A percentile compares a stretch with the other conserved stretches of the same genome.
Evolutionary conservation across 2,329 filamentous ascomycete genomes (phyloP).

Genomic region (Neofusicoccum ribis): DNA sequence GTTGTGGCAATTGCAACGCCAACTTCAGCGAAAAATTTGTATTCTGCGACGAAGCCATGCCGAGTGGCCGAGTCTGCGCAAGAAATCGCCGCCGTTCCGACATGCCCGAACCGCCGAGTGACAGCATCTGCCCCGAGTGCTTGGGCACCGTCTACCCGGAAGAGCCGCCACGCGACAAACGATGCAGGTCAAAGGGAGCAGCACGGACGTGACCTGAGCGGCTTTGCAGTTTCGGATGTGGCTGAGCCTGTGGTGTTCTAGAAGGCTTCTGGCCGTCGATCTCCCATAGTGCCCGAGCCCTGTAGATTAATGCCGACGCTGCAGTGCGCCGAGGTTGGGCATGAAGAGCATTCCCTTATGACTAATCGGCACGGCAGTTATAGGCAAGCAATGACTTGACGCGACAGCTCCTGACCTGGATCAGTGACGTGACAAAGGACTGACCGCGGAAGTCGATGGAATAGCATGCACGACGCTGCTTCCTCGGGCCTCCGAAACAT

Average conservation of each 20-base stretch:
- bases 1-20: neutral
- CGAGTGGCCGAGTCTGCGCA: neutral
- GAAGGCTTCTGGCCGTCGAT: neutral
- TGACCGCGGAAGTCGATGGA: too few relatives aligned
- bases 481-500: too few relatives aligned
- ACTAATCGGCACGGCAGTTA: too few relatives aligned
- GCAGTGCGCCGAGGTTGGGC: neutral
- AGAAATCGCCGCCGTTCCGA: neutral
- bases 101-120: neutral
- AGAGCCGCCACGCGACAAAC: neutral
- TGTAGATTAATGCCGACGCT: neutral
- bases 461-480: too few relatives aligned
- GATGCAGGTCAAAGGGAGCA: neutral
- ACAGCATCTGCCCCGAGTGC: conserved; percentile 10
- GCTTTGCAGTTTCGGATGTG: neutral
- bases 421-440: too few relatives aligned
- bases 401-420: too few relatives aligned
- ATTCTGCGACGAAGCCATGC: neutral
- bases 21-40: neutral
- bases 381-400: too few relatives aligned
- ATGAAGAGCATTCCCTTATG: neutral
- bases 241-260: neutral
- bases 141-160: neutral
- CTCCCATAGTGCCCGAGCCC: conserved; percentile 3
- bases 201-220: neutral